A percentile compares a stretch with the other conserved stretches of the same genome.
Evolutionary conservation across 129 eudicot species (phyloP).

Genomic region (Escallonia herrerae): DNA sequence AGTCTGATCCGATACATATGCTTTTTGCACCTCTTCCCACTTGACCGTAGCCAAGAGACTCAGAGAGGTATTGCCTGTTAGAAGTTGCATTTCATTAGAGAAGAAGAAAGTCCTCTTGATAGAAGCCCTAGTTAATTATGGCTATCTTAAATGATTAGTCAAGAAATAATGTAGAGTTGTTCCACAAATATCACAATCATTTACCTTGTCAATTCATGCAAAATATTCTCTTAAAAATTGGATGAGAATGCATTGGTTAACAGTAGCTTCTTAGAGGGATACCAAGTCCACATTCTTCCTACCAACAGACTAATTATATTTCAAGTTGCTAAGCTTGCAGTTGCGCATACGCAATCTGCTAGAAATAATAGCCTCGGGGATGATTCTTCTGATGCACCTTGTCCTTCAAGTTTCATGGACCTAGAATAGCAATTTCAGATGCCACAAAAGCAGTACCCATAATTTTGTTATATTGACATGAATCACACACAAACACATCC

Average conservation of each 20-base stretch:
- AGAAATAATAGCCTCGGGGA: not conserved
- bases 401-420: too few relatives aligned
- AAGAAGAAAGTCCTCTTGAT: not conserved
- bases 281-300: not conserved
- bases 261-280: not conserved
- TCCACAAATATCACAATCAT: conserved; percentile 1
- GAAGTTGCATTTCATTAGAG: not conserved
- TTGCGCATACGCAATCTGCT: not conserved
- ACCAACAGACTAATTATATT: conserved; percentile 4
- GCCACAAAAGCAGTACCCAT: too few relatives aligned
- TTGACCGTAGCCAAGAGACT: too few relatives aligned
- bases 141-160: not conserved
- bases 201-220: conserved; percentile 26
- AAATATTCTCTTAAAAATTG: not conserved
- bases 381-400: too few relatives aligned
- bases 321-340: not conserved
- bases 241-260: not conserved
- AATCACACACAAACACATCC: too few relatives aligned
- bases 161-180: not conserved
- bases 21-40: too few relatives aligned
- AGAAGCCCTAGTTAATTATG: not conserved
- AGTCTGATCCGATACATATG: too few relatives aligned
- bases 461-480: too few relatives aligned
- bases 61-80: not conserved
- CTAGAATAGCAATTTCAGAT: too few relatives aligned